Percentiles rank a stretch among this genome's conserved stretches.
These are phyloP conservation scores for Aureobasidium sp. DNA, from an alignment of 2,329 filamentous ascomycete genomes.

Conservation along the genomic window DNA sequence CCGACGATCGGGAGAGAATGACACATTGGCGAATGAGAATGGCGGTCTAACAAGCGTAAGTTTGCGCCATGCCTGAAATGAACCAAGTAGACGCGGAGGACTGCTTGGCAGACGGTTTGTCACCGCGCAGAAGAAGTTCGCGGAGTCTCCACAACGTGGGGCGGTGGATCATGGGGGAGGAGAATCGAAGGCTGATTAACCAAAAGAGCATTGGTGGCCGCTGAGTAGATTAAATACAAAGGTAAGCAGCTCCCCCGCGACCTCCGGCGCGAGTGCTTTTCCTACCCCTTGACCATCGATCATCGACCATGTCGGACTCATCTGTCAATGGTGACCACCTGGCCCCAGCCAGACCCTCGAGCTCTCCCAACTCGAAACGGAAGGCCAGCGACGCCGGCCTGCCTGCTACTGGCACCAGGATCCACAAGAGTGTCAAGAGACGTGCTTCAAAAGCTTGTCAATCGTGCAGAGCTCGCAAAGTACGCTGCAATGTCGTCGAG, in stretches of 20 bases:
- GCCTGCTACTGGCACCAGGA: slow-evolving; percentile 36
- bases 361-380: slow-evolving; percentile 41
- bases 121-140: neutral
- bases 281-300: neutral
- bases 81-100: neutral
- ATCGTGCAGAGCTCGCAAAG: slow-evolving; percentile 80
- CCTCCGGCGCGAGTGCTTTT: slow-evolving; percentile 1
- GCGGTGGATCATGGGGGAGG: slow-evolving; percentile 10
- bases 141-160: slow-evolving; percentile 7
- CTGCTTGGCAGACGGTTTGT: slow-evolving; percentile 4
- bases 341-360: neutral
- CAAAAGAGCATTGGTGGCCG: slow-evolving; percentile 7
- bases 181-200: slow-evolving; percentile 5
- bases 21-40: neutral
- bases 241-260: slow-evolving; percentile 6
- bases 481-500: slow-evolving; percentile 88
- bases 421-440: slow-evolving; percentile 59
- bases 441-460: slow-evolving; percentile 87
- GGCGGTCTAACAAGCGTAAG: neutral
- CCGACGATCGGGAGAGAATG: slow-evolving; percentile 5
- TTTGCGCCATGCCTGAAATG: slow-evolving; percentile 6
- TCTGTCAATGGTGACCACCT: slow-evolving; percentile 8
- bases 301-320: slow-evolving; percentile 10
- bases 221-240: slow-evolving; percentile 12
- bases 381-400: slow-evolving; percentile 50